Percentiles rank a stretch among this genome's conserved stretches.
Conservation (phyloP, 345 rosid species). For the Hypericum androsaemum region DNA sequence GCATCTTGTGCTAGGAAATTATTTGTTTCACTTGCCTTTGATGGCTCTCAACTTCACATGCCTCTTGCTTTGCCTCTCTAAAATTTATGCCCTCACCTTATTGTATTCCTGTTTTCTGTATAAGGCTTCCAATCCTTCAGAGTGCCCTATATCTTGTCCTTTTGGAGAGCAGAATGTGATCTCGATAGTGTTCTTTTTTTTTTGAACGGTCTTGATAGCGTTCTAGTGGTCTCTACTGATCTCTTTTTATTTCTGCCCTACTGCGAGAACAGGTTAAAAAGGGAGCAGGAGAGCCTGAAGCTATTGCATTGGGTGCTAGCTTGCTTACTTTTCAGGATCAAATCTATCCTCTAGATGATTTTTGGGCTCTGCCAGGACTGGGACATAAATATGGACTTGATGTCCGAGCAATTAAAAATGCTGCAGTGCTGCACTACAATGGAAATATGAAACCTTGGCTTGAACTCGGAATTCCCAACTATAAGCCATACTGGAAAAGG, state of each 20-base stretch:
- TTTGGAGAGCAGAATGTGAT: too few species aligned
- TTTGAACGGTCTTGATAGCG: too few species aligned
- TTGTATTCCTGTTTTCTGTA: too few species aligned
- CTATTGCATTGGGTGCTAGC: slow-evolving; percentile 11
- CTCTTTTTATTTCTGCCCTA: too few species aligned
- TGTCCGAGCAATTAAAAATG: not conserved
- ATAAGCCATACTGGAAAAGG: not conserved
- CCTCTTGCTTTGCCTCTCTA: too few species aligned
- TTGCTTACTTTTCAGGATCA: not conserved
- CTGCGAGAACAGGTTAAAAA: slow-evolving; percentile 28
- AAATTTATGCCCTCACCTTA: too few species aligned
- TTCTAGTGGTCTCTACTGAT: too few species aligned
- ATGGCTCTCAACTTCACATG: not conserved
- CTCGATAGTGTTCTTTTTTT: too few species aligned
- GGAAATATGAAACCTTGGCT: slow-evolving; percentile 6
- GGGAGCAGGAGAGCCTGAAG: slow-evolving; percentile 38
- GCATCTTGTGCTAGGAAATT: not conserved
- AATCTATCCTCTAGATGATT: not conserved
- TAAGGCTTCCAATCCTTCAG: too few species aligned
- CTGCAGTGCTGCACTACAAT: slow-evolving; percentile 2
- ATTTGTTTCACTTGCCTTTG: not conserved
- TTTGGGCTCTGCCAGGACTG: not conserved
- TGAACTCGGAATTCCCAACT: slow-evolving; percentile 1
- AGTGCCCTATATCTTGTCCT: too few species aligned
- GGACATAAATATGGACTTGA: slow-evolving; percentile 1